Base-by-base conservation (phyloP, 306 rosid genomes). In the Castanopsis chinensis region DNA sequence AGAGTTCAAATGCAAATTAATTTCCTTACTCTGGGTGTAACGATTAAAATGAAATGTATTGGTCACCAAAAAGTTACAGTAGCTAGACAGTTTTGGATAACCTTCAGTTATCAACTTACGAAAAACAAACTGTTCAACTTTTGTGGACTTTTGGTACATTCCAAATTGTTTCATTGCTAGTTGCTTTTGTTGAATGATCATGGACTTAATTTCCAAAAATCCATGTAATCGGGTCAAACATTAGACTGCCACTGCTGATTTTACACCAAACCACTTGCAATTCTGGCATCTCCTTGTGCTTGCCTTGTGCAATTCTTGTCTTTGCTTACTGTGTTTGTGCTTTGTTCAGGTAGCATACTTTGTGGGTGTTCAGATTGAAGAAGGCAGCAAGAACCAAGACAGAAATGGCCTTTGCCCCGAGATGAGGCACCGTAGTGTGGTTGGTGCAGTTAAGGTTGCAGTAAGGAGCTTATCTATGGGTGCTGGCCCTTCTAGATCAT, bases 281-380 rank as follows among this genome's bases (percentile, higher is more conserved):
- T 12, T 63, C 37, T 63, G 41, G n/a, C 69, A 63, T 5, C 43
- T 3, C 37, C 6, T 60, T 61, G 30, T 70, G 76, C 14, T 76
- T 11, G 4, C 73, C 59, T 61, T 13, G 2, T 54, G 18, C 35
- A 23, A 5, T 57, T 37, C 49, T 28, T 25, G 6, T 68, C 57
- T 53, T 79, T 23, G 45, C 88, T 79, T 68, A 61, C 81, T 53
- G 15, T 33, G 77, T 75, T 70, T 77, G 71, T 71, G 78, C 69
- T 41, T 82, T 82, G 72, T 78, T 76, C 92, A 95, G 99, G 85
- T 93, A 75, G 99, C 98, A 43, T 93, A 93, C 83, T 89, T 89
- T 64, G 97, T 90, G 81, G 97, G 90, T 33, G 93, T 95, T 75
- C 97, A 93, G 85, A 86, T 89, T 78, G 98, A 95, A 80, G 98